phyloP scores from a whole-genome alignment of 176 grass and related monocot genomes.

The sorghum (Sorghum bicolor) region Sorghum_bicolor_NCBIv3 NC_012879.2:3899501-3900000 shows the following conservation, averaged over 20 bases:
- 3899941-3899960: background rate
- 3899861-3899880: conserved; percentile 92
- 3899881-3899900: conserved; percentile 97
- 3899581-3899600: too few species aligned
- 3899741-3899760: conserved; percentile 72
- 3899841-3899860: conserved; percentile 85
- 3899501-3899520: too few species aligned
- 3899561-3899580: too few species aligned
- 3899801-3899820: conserved; percentile 91
- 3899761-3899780: conserved; percentile 92
- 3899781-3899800: conserved; percentile 92
- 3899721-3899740: too few species aligned
- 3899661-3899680: too few species aligned
- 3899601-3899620: too few species aligned
- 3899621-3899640: too few species aligned
- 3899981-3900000: background rate
- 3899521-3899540: too few species aligned
- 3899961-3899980: background rate
- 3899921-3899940: conserved; percentile 51
- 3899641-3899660: too few species aligned
- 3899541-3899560: too few species aligned
- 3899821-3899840: conserved; percentile 93
- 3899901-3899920: conserved; percentile 60
- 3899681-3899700: too few species aligned
- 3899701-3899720: too few species aligned